Percentiles rank a stretch among this genome's conserved stretches.
phyloP scores from a whole-genome alignment of 352 stramenopile species.

The Plasmopara halstedii region DNA sequence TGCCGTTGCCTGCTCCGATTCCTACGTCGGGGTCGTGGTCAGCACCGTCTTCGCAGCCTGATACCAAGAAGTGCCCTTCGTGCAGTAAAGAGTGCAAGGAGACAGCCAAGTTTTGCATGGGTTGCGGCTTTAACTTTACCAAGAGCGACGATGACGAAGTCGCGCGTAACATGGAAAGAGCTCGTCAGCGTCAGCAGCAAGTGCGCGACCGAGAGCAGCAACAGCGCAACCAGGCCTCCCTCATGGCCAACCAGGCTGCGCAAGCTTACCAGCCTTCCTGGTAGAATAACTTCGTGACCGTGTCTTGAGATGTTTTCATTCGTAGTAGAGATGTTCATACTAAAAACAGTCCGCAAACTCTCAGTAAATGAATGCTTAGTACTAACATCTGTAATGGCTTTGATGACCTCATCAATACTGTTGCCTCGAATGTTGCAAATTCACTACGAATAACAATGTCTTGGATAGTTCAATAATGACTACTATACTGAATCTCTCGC shows the following conservation, averaged over 20 bases:
- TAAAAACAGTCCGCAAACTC: neutral
- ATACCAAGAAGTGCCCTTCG: constrained; percentile 50
- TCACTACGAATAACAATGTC: neutral
- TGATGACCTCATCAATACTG: neutral
- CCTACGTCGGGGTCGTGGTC: constrained; percentile 35
- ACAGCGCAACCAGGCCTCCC: constrained; percentile 57
- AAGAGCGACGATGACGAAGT: constrained; percentile 74
- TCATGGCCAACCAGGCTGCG: constrained; percentile 57
- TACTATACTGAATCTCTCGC: constrained; percentile 6
- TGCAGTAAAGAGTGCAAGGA: constrained; percentile 72
- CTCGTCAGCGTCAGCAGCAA: constrained; percentile 39
- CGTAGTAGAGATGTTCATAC: neutral
- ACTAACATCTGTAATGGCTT: too few relatives aligned
- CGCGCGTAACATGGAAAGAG: constrained; percentile 59
- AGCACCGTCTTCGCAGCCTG: constrained; percentile 22
- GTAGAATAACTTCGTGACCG: constrained; percentile 2
- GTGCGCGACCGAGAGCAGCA: constrained; percentile 45
- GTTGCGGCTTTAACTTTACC: constrained; percentile 74
- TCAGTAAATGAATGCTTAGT: neutral
- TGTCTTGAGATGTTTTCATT: neutral
- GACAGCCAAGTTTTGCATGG: constrained; percentile 73
- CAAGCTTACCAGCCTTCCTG: constrained; percentile 32
- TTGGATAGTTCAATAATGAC: neutral
- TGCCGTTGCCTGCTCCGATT: constrained; percentile 52
- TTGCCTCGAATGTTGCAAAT: neutral